Base-by-base conservation (phyloP, 176 grass and related monocot genomes). In the Tillandsia leiboldiana region DNA sequence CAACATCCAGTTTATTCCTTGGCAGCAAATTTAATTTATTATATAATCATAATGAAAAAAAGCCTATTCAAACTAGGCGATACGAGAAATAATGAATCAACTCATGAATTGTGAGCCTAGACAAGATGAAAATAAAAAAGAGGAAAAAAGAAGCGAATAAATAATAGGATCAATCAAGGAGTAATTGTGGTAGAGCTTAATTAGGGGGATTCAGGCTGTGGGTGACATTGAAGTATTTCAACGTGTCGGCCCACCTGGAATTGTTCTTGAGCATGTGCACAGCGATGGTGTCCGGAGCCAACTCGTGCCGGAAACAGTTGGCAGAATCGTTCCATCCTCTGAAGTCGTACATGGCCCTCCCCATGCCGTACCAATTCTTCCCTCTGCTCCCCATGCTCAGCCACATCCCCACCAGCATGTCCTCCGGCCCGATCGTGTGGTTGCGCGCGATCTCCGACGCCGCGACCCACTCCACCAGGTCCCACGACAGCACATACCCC, bases 401-500 rank as follows among this genome's bases (percentile, higher is more conserved):
- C 68, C 68, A 70, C 50, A 12, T 51, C 68, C 68, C 68, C 22
- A 50, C 51, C 68, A 70, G 12, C 14, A 70, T 53, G 50, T 70
- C 68, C 50, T 70, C 68, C 50, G 68, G 68, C 68, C 68, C 68
- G 2, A 12, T 29, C 50, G 20, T 53, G 8, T 53, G 14, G 7
- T 15, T 54, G 50, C 50, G 11, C 20, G 50, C 68, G 2, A 10
- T 27, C 50, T 70, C 50, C 51, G 68, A 70, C 50, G 20, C 27
- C 11, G 68, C 50, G 8, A 70, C 53, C 68, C 68, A 70, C 18
- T 70, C 68, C 50, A 70, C 68, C 68, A 70, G 26, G 68, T 70
- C 68, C 68, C 68, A 70, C 49, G 68, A 70, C 68, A 70, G 50
- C 20, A 70, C 18, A 23, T 70, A 70, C 10, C 68, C 68, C 68